These are phyloP conservation scores for Clonostachys chloroleuca DNA, from an alignment of 2,329 filamentous ascomycete species.

Conservation along the genomic window DNA sequence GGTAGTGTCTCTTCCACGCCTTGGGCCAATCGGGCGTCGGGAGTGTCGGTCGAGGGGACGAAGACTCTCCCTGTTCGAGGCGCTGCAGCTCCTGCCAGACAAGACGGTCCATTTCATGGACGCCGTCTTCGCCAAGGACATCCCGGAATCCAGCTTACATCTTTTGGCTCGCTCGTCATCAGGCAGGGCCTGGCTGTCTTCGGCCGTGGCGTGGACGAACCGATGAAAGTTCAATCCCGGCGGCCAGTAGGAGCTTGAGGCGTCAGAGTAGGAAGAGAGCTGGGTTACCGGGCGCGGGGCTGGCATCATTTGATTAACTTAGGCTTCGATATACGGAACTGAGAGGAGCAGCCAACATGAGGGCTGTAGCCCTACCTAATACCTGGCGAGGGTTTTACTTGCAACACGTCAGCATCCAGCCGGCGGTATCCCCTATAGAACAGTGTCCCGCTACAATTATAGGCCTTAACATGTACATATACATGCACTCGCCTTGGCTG, in stretches of 20 bases:
- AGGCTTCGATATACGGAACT: no score
- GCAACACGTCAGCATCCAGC: no score
- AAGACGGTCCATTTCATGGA: constrained; percentile 1
- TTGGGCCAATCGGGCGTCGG: constrained; percentile 6
- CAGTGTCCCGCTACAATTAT: no score
- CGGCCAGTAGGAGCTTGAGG: constrained; percentile 11
- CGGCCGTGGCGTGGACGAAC: constrained; percentile 2
- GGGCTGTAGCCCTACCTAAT: no score
- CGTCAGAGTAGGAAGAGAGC: constrained; percentile 6
- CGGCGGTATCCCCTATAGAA: no score
- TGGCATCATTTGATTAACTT: neutral
- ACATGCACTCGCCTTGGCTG: no score
- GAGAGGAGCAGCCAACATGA: no score
- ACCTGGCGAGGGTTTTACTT: no score
- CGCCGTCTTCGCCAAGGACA: constrained; percentile 7
- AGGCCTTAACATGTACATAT: no score
- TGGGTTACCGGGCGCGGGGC: neutral
- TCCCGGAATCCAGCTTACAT: constrained; percentile 7
- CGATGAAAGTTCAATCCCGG: constrained; percentile 10
- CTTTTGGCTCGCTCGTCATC: constrained; percentile 9
- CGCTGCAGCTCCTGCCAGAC: constrained; percentile 3
- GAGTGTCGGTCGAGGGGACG: neutral
- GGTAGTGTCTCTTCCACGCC: constrained; percentile 2
- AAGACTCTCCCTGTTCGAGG: neutral
- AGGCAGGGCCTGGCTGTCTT: constrained; percentile 4